Conservation (phyloP, 2,329 filamentous ascomycete genomes). For the Diaporthe australafricana region DNA sequence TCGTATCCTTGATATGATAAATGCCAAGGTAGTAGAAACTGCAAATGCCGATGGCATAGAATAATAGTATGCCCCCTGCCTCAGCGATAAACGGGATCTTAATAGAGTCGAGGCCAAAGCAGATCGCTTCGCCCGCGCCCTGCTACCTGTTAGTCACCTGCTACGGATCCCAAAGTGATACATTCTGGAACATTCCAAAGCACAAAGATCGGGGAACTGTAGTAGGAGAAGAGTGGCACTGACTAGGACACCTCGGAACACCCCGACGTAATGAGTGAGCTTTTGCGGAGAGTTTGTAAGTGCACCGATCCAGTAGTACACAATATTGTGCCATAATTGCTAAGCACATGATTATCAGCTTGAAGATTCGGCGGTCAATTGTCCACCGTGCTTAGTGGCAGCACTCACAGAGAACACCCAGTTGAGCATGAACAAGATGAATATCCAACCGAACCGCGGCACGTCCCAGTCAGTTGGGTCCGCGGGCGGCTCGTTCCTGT, state of each 20-base stretch:
- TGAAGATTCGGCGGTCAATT: neutral
- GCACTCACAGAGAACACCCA: constrained; percentile 13
- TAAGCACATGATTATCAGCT: neutral
- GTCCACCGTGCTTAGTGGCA: neutral
- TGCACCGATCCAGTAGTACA: constrained; percentile 45
- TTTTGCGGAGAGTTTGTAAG: constrained; percentile 43
- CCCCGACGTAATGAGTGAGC: constrained; percentile 40
- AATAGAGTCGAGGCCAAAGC: constrained; percentile 44
- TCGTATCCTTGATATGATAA: constrained; percentile 6
- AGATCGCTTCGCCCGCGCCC: constrained; percentile 45
- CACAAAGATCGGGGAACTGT: too few species aligned
- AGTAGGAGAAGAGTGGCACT: too few species aligned
- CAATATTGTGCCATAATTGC: constrained; percentile 45
- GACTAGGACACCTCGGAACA: constrained; percentile 44
- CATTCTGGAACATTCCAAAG: too few species aligned
- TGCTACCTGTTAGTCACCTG: too few species aligned
- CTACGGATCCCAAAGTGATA: too few species aligned
- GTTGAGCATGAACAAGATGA: constrained; percentile 11
- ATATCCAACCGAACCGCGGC: constrained; percentile 11
- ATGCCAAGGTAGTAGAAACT: constrained; percentile 22
- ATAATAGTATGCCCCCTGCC: constrained; percentile 12
- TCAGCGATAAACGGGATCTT: constrained; percentile 41
- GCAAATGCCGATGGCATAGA: neutral
- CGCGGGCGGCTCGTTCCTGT: neutral
- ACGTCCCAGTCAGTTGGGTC: constrained; percentile 16